These are phyloP conservation scores for Phytophthora hibernalis DNA, from an alignment of 352 stramenopile genomes.

Conservation along the genomic window DNA sequence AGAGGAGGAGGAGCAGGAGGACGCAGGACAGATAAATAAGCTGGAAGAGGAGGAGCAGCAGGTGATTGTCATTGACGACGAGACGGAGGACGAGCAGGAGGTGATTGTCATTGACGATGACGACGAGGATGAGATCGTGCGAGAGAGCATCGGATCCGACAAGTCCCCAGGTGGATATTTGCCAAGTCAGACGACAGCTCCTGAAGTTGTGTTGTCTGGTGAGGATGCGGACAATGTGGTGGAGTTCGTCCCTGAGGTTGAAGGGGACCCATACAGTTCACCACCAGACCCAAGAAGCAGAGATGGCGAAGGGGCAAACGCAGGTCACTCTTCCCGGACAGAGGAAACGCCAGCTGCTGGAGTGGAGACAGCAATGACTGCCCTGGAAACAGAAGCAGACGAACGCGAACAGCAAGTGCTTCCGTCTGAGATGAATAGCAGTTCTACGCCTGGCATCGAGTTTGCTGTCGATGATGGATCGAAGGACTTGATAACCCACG, in stretches of 20 bases:
- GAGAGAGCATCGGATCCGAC: slow-evolving; percentile 52
- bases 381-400: background rate
- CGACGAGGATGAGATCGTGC: slow-evolving; percentile 63
- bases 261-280: background rate
- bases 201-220: background rate
- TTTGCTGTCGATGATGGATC: background rate
- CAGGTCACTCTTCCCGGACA: background rate
- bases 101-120: slow-evolving; percentile 19
- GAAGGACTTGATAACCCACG: slow-evolving; percentile 6
- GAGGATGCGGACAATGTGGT: background rate
- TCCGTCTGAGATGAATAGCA: background rate
- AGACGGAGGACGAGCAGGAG: slow-evolving; percentile 8
- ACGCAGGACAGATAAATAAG: slow-evolving; percentile 30
- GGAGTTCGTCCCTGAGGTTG: background rate
- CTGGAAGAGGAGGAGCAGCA: slow-evolving; percentile 23
- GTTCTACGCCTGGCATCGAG: background rate
- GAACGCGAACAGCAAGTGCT: background rate
- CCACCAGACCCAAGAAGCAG: background rate
- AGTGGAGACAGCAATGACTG: background rate
- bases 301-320: background rate
- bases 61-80: slow-evolving; percentile 20
- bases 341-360: background rate
- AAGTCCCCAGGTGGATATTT: slow-evolving; percentile 19
- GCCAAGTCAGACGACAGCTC: slow-evolving; percentile 17
- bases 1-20: slow-evolving; percentile 41